These are phyloP conservation scores for Circinella minor DNA, from an alignment of 371 early-diverging fungal species.

Conservation along the genomic window DNA sequence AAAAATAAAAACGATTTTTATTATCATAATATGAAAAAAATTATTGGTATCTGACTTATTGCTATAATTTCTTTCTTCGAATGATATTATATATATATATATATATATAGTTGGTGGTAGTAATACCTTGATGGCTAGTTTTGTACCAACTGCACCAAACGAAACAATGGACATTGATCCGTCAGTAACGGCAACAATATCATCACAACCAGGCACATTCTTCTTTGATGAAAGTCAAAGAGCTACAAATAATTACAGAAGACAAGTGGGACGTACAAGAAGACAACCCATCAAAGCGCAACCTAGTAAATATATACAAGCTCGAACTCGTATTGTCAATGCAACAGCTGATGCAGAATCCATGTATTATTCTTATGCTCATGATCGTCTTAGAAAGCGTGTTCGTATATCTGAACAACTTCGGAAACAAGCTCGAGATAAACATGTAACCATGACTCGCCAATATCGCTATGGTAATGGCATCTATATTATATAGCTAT, in stretches of 20 bases:
- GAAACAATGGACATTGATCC: conserved; percentile 1
- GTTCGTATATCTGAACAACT: conserved; percentile 19
- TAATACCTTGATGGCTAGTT: not conserved
- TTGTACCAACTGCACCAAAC: not conserved
- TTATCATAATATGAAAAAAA: no score
- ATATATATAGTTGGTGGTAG: no score
- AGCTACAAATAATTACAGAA: conserved; percentile 8
- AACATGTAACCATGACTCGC: conserved; percentile 62
- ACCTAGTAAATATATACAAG: no score
- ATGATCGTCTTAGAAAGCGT: conserved; percentile 39
- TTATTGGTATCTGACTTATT: no score
- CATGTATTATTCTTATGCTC: conserved; percentile 2
- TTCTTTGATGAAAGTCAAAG: not conserved
- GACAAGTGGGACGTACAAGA: not conserved
- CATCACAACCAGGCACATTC: not conserved
- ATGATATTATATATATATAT: no score
- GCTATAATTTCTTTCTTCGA: no score
- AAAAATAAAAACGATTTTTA: not conserved
- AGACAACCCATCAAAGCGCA: not conserved
- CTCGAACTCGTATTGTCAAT: conserved; percentile 18
- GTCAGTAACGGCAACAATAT: not conserved
- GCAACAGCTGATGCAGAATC: conserved; percentile 10
- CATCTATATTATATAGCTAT: not conserved
- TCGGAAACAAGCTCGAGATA: conserved; percentile 54
- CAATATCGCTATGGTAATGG: conserved; percentile 61